A percentile compares a stretch with the other conserved stretches of the same genome.
Evolutionary conservation across 176 grass and related monocot species (phyloP).

Genomic region (Aegilops sharonensis): DNA sequence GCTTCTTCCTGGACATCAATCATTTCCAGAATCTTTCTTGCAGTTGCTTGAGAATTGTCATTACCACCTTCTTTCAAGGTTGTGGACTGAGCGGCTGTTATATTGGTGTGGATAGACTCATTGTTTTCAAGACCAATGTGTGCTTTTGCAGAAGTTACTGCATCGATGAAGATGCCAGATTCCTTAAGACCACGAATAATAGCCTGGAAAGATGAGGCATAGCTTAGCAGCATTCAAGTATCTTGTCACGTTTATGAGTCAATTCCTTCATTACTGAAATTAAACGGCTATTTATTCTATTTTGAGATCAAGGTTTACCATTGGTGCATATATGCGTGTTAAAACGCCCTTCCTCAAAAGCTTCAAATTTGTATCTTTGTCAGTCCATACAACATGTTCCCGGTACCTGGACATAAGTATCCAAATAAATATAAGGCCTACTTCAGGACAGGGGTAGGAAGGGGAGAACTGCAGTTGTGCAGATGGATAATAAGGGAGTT

Average conservation of each 20-base stretch:
- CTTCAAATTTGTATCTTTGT: constrained; percentile 88
- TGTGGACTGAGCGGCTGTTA: constrained; percentile 20
- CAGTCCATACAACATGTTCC: constrained; percentile 91
- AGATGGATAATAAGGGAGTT: constrained; percentile 18
- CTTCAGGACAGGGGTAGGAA: background rate
- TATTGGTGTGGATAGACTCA: constrained; percentile 41
- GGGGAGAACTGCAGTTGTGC: background rate
- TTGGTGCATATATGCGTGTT: constrained; percentile 95
- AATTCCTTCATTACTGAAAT: background rate
- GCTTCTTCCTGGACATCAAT: constrained; percentile 48
- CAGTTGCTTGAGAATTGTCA: constrained; percentile 47
- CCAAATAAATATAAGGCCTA: background rate
- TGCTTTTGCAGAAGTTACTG: constrained; percentile 72
- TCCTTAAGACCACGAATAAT: constrained; percentile 95
- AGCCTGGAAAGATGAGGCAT: constrained; percentile 46
- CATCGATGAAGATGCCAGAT: constrained; percentile 71
- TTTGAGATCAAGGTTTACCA: constrained; percentile 50
- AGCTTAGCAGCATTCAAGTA: constrained; percentile 32
- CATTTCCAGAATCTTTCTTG: constrained; percentile 80
- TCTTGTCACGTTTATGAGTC: background rate
- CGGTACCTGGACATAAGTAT: constrained; percentile 57
- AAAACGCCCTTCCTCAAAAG: constrained; percentile 90
- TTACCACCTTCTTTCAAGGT: background rate
- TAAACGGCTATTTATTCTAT: background rate
- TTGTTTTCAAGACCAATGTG: constrained; percentile 32